Conservation (phyloP, 2,329 filamentous ascomycete genomes). For the Fragosphaeria purpurea region DNA sequence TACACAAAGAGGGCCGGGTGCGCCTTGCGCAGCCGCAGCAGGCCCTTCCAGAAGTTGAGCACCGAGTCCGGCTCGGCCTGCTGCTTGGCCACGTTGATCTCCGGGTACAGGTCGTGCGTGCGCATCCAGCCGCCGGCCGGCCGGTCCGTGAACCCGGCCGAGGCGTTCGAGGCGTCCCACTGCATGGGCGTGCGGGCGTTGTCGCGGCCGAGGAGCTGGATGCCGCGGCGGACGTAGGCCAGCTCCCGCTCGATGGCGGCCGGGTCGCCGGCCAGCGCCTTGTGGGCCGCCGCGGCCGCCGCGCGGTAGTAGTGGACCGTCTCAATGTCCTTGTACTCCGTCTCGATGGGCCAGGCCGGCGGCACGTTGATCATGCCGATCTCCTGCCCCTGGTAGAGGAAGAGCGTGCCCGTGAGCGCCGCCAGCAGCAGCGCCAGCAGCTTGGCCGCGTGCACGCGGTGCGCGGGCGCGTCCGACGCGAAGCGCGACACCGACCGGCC, state of each 20-base stretch:
- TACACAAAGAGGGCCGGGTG: constrained; percentile 51
- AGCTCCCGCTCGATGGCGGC: constrained; percentile 32
- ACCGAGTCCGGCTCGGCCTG: constrained; percentile 34
- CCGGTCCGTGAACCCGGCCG: constrained; percentile 51
- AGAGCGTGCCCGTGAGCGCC: constrained; percentile 42
- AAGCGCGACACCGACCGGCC: constrained; percentile 45
- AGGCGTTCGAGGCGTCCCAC: constrained; percentile 41
- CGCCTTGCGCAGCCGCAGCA: constrained; percentile 43
- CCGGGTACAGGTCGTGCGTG: constrained; percentile 44
- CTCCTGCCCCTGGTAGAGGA: constrained; percentile 52
- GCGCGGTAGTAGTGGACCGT: constrained; percentile 34
- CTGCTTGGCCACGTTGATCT: constrained; percentile 47
- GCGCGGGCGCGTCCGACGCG: constrained; percentile 31
- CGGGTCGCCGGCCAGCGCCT: constrained; percentile 18
- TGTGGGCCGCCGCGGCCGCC: constrained; percentile 15
- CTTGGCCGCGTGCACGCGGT: constrained; percentile 37
- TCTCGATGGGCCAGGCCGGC: constrained; percentile 34
- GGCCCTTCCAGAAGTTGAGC: constrained; percentile 50
- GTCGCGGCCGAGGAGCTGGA: constrained; percentile 53
- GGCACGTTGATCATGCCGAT: constrained; percentile 49
- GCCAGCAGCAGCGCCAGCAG: constrained; percentile 41
- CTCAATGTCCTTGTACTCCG: constrained; percentile 38
- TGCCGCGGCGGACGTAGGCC: constrained; percentile 35
- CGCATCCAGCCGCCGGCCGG: constrained; percentile 47
- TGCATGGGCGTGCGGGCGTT: constrained; percentile 60